Evolutionary conservation across 345 rosid species (phyloP).

Genomic region (Brassica incana): DNA sequence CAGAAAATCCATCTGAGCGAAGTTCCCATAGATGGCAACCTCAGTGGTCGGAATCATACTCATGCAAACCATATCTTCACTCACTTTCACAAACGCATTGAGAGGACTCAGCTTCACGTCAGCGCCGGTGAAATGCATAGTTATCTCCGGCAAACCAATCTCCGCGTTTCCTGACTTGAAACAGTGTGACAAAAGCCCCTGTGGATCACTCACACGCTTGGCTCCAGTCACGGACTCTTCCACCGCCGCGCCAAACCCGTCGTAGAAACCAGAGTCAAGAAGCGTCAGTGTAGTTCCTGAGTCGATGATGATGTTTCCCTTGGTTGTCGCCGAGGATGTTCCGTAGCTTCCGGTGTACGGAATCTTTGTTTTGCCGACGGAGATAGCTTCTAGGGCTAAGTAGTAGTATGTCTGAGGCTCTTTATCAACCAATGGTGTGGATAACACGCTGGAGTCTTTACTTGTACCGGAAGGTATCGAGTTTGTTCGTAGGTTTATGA

Average conservation of each 20-base stretch:
- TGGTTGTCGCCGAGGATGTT: neutral
- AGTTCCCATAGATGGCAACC: constrained; percentile 51
- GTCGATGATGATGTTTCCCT: constrained; percentile 63
- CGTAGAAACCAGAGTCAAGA: constrained; percentile 43
- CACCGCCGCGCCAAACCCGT: constrained; percentile 38
- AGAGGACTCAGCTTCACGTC: constrained; percentile 37
- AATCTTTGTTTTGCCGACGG: constrained; percentile 43
- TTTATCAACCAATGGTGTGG: constrained; percentile 49
- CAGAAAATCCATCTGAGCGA: constrained; percentile 52
- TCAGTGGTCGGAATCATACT: constrained; percentile 27
- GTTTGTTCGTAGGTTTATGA: constrained; percentile 51
- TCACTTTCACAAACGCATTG: constrained; percentile 45
- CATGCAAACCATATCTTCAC: constrained; percentile 44
- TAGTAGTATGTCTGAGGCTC: constrained; percentile 48
- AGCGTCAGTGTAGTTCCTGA: constrained; percentile 64
- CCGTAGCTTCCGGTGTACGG: constrained; percentile 28
- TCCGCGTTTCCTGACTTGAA: constrained; percentile 21
- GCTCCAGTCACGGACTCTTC: constrained; percentile 33
- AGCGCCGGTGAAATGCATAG: constrained; percentile 46
- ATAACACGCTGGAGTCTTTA: constrained; percentile 17
- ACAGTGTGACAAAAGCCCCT: constrained; percentile 39
- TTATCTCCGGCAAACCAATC: constrained; percentile 40
- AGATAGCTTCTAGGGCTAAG: constrained; percentile 47
- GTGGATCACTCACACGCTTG: constrained; percentile 43
- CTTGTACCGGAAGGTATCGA: constrained; percentile 45